Percentiles rank a stretch among this genome's conserved stretches.
These are phyloP conservation scores for Pseudocercospora crystallina DNA, from an alignment of 2,329 filamentous ascomycete species.

Conservation along the genomic window DNA sequence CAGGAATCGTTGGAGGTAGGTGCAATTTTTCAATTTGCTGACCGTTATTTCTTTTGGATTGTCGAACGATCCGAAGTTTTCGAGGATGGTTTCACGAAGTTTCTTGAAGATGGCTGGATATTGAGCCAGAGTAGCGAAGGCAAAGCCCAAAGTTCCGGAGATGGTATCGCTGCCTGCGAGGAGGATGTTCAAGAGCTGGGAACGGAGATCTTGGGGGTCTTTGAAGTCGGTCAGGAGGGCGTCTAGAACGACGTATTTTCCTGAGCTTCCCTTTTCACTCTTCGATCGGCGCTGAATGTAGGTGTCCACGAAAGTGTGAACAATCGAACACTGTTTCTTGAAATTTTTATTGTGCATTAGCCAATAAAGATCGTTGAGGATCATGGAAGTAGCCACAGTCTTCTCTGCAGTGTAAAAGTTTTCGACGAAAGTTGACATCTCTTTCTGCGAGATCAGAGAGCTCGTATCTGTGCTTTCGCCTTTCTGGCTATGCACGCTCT, in stretches of 20 bases:
- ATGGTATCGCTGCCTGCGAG: slow-evolving; percentile 54
- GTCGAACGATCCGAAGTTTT: slow-evolving; percentile 3
- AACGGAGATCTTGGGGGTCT: slow-evolving; percentile 41
- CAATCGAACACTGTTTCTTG: not conserved
- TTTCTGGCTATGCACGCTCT: not conserved
- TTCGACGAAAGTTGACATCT: not conserved
- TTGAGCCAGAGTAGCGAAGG: slow-evolving; percentile 30
- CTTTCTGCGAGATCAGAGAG: not conserved
- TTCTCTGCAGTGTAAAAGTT: not conserved
- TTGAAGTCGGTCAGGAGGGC: slow-evolving; percentile 50
- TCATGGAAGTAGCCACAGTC: not conserved
- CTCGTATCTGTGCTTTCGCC: not conserved
- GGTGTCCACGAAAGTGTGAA: slow-evolving; percentile 9
- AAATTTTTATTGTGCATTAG: slow-evolving; percentile 5
- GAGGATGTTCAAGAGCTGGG: slow-evolving; percentile 48
- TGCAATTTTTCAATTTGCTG: slow-evolving; percentile 18
- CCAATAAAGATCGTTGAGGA: slow-evolving; percentile 3
- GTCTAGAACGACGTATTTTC: slow-evolving; percentile 56
- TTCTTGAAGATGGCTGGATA: slow-evolving; percentile 17
- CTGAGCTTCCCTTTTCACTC: slow-evolving; percentile 21
- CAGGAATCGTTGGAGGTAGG: slow-evolving; percentile 56
- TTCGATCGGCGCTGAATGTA: not conserved
- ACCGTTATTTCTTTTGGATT: slow-evolving; percentile 41
- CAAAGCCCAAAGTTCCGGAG: slow-evolving; percentile 45
- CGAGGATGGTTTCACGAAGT: slow-evolving; percentile 18